Base-by-base conservation (phyloP, 257 asterid genomes). In the Avicennia marina region DNA sequence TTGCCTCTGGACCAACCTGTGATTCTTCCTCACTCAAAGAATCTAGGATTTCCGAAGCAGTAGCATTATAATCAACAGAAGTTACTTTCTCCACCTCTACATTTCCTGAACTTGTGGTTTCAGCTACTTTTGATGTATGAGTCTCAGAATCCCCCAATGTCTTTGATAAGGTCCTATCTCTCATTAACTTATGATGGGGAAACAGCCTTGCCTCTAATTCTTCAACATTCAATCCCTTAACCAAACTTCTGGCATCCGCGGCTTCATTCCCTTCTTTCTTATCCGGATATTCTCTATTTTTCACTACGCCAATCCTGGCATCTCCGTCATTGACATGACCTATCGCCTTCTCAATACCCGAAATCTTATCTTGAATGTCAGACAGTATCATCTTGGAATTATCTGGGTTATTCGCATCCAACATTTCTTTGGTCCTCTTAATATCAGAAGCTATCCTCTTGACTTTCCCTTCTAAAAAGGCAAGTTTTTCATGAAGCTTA, bases 341-440 rank as follows among this genome's bases (percentile, higher is more conserved):
- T 81, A 87, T 84, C 0, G 85, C 94, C 79, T 76, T 87, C 73
- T 87, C 96, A 39, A 87, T 84, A 56, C 91, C 96, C 0, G 87
- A 78, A 63, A 84, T 80, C 77, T 84, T 81, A 50, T 81, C 91
- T 58, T 84, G 91, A 56, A 87, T 84, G 60, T 80, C 84, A 1
- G 89, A 77, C 18, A 87, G 34, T 45, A 87, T 76, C 67, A 76
- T 46, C 75, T 76, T 84, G 1, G 96, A 84, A 33, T 91, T 64
- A 76, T 82, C 96, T 6, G 85, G 71, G 56, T 79, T 82, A 53
- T 74, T 84, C 75, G 68, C 50, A 57, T 82, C 87, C 56, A 87
- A 66, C 78, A 87, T 82, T 58, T 84, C 96, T 69, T 84, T 84
- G 2, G 89, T 87, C 73, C 72, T 74, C 78, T 87, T 84, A 51